Conservation (phyloP, 352 stramenopile species). For the Phytophthora pini region DNA sequence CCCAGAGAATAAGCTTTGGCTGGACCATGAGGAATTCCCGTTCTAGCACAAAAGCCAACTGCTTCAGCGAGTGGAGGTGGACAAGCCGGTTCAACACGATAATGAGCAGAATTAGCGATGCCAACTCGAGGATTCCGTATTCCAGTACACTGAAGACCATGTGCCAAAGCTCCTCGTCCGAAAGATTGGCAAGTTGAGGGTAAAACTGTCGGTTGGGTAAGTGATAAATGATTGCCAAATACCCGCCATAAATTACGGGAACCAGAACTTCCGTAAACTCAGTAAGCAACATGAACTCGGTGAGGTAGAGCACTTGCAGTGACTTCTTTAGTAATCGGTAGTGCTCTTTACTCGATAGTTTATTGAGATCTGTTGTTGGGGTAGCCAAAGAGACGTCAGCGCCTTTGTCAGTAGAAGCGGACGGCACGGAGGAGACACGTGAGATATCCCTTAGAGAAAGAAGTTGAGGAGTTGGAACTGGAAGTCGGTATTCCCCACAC, state of each 20-base stretch:
- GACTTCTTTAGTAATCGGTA: slow-evolving; percentile 21
- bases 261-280: slow-evolving; percentile 49
- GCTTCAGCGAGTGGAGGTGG: slow-evolving; percentile 16
- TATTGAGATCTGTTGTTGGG: slow-evolving; percentile 1
- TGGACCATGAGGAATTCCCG: slow-evolving; percentile 31
- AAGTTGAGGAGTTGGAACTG: not conserved
- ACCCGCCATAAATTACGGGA: slow-evolving; percentile 38
- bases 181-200: slow-evolving; percentile 25
- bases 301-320: slow-evolving; percentile 39
- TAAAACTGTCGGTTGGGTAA: slow-evolving; percentile 42
- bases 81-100: slow-evolving; percentile 22
- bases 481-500: slow-evolving; percentile 5
- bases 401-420: not conserved
- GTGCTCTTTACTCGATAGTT: slow-evolving; percentile 12
- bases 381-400: not conserved
- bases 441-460: not conserved
- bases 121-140: slow-evolving; percentile 28
- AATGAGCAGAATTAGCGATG: slow-evolving; percentile 15
- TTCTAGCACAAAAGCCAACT: slow-evolving; percentile 36
- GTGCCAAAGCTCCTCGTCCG: slow-evolving; percentile 5
- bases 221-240: slow-evolving; percentile 32
- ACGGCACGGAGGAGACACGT: not conserved
- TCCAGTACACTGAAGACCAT: slow-evolving; percentile 18
- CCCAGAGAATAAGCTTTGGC: slow-evolving; percentile 31
- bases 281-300: slow-evolving; percentile 48